Percentiles rank a stretch among this genome's conserved stretches.
Evolutionary conservation across 192 early-diverging fungal genomes (phyloP).

Genomic region (Geranomyces variabilis): DNA sequence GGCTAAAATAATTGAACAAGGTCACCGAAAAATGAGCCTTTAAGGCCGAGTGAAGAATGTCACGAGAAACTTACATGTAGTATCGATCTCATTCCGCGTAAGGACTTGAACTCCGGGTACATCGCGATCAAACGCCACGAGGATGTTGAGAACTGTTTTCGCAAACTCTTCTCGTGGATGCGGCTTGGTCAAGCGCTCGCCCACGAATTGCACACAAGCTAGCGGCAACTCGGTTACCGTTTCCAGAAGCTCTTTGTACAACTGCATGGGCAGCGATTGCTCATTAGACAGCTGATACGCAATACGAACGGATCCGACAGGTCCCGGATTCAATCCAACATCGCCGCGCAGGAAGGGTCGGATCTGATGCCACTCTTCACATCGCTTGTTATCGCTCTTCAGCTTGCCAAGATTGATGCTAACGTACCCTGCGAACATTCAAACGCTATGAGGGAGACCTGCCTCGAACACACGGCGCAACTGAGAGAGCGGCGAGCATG

Average conservation of each 20-base stretch:
- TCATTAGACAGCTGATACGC: conserved; percentile 38
- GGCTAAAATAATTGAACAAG: conserved; percentile 32
- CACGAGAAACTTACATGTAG: conserved; percentile 11
- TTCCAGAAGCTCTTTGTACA: conserved; percentile 38
- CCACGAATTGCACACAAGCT: conserved; percentile 39
- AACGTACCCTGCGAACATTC: conserved; percentile 14
- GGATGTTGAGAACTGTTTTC: conserved; percentile 41
- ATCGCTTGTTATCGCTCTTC: neutral
- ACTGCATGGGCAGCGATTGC: conserved; percentile 39
- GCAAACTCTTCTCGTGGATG: conserved; percentile 46
- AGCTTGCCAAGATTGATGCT: conserved; percentile 27
- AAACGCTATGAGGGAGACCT: neutral
- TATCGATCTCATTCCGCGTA: conserved; percentile 37
- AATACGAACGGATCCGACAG: conserved; percentile 30
- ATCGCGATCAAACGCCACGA: conserved; percentile 47
- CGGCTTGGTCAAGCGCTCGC: conserved; percentile 23
- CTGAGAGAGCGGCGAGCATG: too few species aligned
- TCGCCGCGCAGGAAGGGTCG: conserved; percentile 22
- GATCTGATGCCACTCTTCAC: conserved; percentile 35
- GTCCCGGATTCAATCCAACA: neutral
- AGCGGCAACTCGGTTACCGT: conserved; percentile 42
- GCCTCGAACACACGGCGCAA: too few species aligned
- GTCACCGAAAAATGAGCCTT: neutral
- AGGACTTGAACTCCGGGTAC: conserved; percentile 37
- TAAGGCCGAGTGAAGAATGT: conserved; percentile 6